Evolutionary conservation across 805 yeast genomes (phyloP).

Genomic region (Geotrichum ghanense): DNA sequence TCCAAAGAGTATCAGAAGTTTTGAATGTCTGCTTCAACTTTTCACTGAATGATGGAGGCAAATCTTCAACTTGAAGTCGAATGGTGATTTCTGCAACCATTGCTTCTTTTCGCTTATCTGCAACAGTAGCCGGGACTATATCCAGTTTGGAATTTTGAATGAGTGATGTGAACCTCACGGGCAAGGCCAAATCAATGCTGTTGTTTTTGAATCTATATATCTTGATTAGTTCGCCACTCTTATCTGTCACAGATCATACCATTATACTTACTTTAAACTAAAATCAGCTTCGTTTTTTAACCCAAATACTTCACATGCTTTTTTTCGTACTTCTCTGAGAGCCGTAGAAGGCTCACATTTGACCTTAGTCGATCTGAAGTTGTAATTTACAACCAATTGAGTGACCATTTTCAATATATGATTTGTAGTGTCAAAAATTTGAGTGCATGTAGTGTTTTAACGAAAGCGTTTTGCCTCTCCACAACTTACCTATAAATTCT

Average conservation of each 20-base stretch:
- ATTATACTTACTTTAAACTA: conserved; percentile 11
- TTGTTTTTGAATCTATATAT: conserved; percentile 7
- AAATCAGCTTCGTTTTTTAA: conserved; percentile 8
- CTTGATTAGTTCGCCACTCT: background rate
- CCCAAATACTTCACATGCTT: conserved; percentile 12
- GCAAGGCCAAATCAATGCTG: conserved; percentile 9
- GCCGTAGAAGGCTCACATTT: conserved; percentile 13
- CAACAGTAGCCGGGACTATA: conserved; percentile 9
- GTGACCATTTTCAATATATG: background rate
- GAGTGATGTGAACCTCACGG: conserved; percentile 12
- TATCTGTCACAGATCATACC: background rate
- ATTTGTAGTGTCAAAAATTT: too few relatives aligned
- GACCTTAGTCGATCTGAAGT: conserved; percentile 9
- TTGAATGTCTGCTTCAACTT: conserved; percentile 13
- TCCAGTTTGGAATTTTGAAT: conserved; percentile 17
- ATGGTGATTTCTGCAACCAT: conserved; percentile 5
- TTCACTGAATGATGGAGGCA: conserved; percentile 13
- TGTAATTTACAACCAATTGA: background rate
- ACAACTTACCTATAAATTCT: too few relatives aligned
- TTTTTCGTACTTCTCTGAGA: conserved; percentile 12
- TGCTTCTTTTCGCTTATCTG: background rate
- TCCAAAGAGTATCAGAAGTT: conserved; percentile 12
- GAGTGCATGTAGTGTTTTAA: too few relatives aligned
- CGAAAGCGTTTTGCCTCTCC: too few relatives aligned
- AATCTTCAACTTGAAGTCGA: conserved; percentile 12